Evolutionary conservation across 2,329 filamentous ascomycete genomes (phyloP).

Genomic region (Trichoderma brevicompactum): DNA sequence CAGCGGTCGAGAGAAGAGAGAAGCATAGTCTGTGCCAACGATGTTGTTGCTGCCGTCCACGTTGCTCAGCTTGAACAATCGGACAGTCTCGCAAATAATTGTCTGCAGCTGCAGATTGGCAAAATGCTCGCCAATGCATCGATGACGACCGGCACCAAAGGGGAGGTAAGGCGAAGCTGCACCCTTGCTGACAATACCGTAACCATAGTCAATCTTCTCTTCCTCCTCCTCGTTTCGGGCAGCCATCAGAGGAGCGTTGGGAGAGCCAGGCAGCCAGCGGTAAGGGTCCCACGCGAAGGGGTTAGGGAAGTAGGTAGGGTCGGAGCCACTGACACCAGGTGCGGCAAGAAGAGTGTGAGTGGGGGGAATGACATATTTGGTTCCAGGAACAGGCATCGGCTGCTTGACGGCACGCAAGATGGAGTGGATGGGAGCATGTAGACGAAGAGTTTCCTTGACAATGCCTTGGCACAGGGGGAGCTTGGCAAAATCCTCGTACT

Average conservation of each 20-base stretch:
- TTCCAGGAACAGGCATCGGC: constrained; percentile 82
- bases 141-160: constrained; percentile 89
- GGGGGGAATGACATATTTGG: constrained; percentile 79
- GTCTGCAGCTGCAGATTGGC: constrained; percentile 91
- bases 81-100: constrained; percentile 76
- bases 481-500: constrained; percentile 76
- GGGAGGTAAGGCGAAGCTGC: constrained; percentile 88
- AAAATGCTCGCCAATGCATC: constrained; percentile 97
- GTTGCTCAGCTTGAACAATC: constrained; percentile 80
- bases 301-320: constrained; percentile 78
- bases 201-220: constrained; percentile 90
- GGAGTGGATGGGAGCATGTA: constrained; percentile 92
- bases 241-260: constrained; percentile 54
- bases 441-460: constrained; percentile 87
- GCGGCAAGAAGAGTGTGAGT: constrained; percentile 82
- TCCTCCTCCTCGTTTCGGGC: constrained; percentile 60
- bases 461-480: constrained; percentile 82
- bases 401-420: constrained; percentile 92
- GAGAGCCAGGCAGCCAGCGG: constrained; percentile 76
- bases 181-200: constrained; percentile 90
- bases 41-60: constrained; percentile 70
- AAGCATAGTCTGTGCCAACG: constrained; percentile 69
- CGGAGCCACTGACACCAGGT: constrained; percentile 77
- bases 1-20: constrained; percentile 73
- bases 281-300: constrained; percentile 86